phyloP scores from a whole-genome alignment of 345 rosid species.

The Barbarea vulgaris region DNA sequence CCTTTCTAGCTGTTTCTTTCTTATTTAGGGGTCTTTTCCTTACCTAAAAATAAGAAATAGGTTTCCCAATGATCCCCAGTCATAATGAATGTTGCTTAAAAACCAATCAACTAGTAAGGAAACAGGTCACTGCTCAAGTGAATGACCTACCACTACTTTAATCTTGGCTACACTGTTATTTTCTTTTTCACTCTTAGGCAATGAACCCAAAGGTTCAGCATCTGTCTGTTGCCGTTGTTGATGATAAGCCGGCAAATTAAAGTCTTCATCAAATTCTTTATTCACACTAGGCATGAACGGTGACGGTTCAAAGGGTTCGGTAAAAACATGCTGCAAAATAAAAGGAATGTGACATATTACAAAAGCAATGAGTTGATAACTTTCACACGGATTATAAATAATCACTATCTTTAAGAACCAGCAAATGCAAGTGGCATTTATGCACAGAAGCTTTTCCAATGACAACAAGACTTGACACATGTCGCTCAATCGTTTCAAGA shows the following conservation, averaged over 20 bases:
- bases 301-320: slow-evolving; percentile 93
- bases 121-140: slow-evolving; percentile 14
- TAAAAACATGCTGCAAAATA: slow-evolving; percentile 72
- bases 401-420: slow-evolving; percentile 1
- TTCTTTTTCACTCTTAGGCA: slow-evolving; percentile 70
- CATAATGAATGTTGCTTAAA: background rate
- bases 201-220: slow-evolving; percentile 52
- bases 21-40: slow-evolving; percentile 96
- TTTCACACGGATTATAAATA: slow-evolving; percentile 18
- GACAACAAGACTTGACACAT: slow-evolving; percentile 17
- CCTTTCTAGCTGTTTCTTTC: slow-evolving; percentile 87
- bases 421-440: background rate
- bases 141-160: slow-evolving; percentile 91
- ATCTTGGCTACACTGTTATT: slow-evolving; percentile 87
- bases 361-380: slow-evolving; percentile 27
- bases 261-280: slow-evolving; percentile 71
- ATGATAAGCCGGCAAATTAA: slow-evolving; percentile 46
- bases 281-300: slow-evolving; percentile 75
- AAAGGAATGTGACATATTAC: background rate
- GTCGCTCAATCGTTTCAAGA: background rate
- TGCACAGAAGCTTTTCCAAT: background rate
- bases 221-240: slow-evolving; percentile 61
- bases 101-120: slow-evolving; percentile 17
- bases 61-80: slow-evolving; percentile 12
- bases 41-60: slow-evolving; percentile 55